phyloP scores from a whole-genome alignment of 2,329 filamentous ascomycete genomes.

The Neopestalotiopsis clavispora region DNA sequence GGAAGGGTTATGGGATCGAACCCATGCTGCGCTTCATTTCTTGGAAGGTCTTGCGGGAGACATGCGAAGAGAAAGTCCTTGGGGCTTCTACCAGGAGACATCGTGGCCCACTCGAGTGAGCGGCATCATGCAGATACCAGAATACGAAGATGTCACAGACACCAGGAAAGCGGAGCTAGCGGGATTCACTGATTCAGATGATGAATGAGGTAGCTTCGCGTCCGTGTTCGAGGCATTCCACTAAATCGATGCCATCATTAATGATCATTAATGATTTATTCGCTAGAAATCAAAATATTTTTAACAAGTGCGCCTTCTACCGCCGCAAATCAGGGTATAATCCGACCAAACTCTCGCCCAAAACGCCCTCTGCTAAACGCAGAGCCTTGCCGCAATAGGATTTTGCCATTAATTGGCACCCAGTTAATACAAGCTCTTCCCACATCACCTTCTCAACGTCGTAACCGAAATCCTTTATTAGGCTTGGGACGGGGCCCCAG shows the following conservation, averaged over 20 bases:
- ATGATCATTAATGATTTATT: no score
- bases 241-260: no score
- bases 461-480: slow-evolving; percentile 13
- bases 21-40: background rate
- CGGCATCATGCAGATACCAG: slow-evolving; percentile 18
- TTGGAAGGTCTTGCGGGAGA: background rate
- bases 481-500: background rate
- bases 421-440: slow-evolving; percentile 9
- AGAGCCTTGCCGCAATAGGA: background rate
- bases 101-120: slow-evolving; percentile 14
- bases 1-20: background rate
- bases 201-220: no score
- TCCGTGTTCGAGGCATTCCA: no score
- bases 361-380: background rate
- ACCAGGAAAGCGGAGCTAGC: background rate
- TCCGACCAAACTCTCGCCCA: background rate
- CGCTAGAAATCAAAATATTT: background rate
- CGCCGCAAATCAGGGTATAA: background rate
- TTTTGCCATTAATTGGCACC: slow-evolving; percentile 7
- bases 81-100: slow-evolving; percentile 18
- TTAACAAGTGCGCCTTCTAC: background rate
- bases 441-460: slow-evolving; percentile 16
- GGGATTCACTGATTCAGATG: background rate
- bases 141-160: slow-evolving; percentile 4
- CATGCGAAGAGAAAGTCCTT: slow-evolving; percentile 10